phyloP scores from a whole-genome alignment of 2,329 filamentous ascomycete species.

The Pyricularia pennisetigena region DNA sequence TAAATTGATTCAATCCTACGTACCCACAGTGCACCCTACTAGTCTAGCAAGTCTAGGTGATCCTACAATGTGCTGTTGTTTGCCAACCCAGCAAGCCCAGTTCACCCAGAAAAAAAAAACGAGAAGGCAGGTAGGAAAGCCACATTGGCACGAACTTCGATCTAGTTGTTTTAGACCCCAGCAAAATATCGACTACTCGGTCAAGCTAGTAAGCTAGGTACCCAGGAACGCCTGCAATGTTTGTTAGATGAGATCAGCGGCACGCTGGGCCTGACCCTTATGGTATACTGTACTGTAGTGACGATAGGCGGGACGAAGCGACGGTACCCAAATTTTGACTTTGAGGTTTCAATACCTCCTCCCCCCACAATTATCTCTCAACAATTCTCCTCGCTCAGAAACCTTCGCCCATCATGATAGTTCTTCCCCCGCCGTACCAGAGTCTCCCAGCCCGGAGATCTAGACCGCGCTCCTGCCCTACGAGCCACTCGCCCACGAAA shows the following conservation, averaged over 20 bases:
- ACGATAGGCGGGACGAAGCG: background rate
- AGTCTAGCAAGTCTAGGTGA: no score
- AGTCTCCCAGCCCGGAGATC: constrained; percentile 65
- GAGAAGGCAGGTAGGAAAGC: background rate
- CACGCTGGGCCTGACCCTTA: background rate
- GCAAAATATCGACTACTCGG: background rate
- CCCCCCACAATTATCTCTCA: background rate
- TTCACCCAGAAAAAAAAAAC: background rate
- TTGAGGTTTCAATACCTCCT: background rate
- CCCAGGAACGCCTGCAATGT: background rate
- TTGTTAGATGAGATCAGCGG: background rate
- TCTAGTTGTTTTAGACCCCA: background rate
- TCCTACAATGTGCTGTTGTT: no score
- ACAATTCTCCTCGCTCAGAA: constrained; percentile 28
- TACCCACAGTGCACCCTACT: background rate
- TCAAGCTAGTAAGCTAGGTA: background rate
- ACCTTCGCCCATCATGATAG: constrained; percentile 52
- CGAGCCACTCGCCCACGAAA: constrained; percentile 63
- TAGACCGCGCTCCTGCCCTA: constrained; percentile 78
- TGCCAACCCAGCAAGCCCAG: no score
- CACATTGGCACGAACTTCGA: background rate
- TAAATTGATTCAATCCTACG: background rate
- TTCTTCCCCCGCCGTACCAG: constrained; percentile 82
- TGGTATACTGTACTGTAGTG: background rate
- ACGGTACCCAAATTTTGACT: background rate